Conservation (phyloP, 306 rosid species). For the Pyrus bretschneideri region DNA sequence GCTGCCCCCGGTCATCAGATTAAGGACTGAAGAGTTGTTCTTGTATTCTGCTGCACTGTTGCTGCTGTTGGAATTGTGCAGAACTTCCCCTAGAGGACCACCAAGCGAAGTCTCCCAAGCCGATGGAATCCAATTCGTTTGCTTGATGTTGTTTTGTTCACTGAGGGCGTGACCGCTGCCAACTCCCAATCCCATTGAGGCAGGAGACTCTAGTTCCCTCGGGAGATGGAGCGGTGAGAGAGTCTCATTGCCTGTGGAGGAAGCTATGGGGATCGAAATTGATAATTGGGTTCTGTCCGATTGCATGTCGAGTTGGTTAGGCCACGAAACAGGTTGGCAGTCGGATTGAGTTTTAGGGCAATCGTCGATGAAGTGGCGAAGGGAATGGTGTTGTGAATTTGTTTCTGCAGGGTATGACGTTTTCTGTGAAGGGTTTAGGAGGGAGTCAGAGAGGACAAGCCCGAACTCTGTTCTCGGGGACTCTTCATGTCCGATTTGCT, state of each 20-base stretch:
- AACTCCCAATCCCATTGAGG: conserved; percentile 56
- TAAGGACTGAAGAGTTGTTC: conserved; percentile 54
- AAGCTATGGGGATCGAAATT: conserved; percentile 51
- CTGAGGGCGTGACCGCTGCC: conserved; percentile 11
- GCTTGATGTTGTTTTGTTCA: conserved; percentile 29
- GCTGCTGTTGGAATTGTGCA: conserved; percentile 42
- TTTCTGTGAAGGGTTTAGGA: conserved; percentile 65
- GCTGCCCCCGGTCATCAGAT: conserved; percentile 72
- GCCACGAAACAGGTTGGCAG: conserved; percentile 39
- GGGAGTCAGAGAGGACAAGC: conserved; percentile 51
- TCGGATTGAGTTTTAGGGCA: conserved; percentile 51
- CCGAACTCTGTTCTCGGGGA: conserved; percentile 61
- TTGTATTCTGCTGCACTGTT: conserved; percentile 27
- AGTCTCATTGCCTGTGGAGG: conserved; percentile 49
- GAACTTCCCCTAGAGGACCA: conserved; percentile 91
- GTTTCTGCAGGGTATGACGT: conserved; percentile 19
- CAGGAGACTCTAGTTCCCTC: conserved; percentile 41
- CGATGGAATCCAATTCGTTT: conserved; percentile 73
- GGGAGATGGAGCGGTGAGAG: conserved; percentile 65
- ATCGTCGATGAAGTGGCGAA: conserved; percentile 66
- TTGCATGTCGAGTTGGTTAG: conserved; percentile 33
- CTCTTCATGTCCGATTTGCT: conserved; percentile 41
- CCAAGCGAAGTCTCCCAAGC: conserved; percentile 80
- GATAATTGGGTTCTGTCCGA: conserved; percentile 68
- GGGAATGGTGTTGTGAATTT: conserved; percentile 46